Base-by-base conservation (phyloP, 768 basidiomycete genomes). In the Boletus speciosus region DNA sequence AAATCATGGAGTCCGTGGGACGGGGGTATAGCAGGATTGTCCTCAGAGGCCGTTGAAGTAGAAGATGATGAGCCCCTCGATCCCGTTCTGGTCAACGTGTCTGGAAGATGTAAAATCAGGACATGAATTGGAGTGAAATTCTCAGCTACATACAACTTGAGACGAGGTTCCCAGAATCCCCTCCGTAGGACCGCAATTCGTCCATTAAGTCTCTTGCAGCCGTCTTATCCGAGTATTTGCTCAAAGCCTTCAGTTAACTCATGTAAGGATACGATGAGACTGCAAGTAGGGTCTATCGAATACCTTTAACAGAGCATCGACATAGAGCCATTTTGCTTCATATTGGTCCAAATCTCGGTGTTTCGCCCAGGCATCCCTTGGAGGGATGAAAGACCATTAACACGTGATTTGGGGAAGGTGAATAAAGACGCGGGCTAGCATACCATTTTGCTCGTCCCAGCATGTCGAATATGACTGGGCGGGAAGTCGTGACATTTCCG, bases 301-400 rank as follows among this genome's bases (percentile, higher is more conserved):
- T 66, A 88, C 94, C 79, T 90, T 90, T 38, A 95, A 70, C 41
- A 98, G 69, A 10, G 91, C 88, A 51, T 93, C 90, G 3, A 96
- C 92, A 72, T 98, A 98, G 16, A 86, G 70, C 80, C 85, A 86
- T 72, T 93, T 95, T 3, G 95, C 93, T 64, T 95, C 89, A 49
- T 79, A 79, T 23, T 80, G 67, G 57, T 86, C 83, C 38, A 94
- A 66, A 58, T 93, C 92, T 60, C 85, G 88, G 66, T 95, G 92
- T 68, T 94, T 96, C 44, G 88, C 86, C 95, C 95, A 98, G 41
- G 90, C 90, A 74, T 95, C 93, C 92, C 93, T 94, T 43, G 25
- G 35, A 21, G 21, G 49, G 19, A 38, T 16, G 25, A 53, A 36
- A 38, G 31, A 23, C 27, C 37, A 43, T 59, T 45, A 62, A 65